Evolutionary conservation across 1,284 basidiomycete species (phyloP).

Genomic region (Caloboletus inedulis): DNA sequence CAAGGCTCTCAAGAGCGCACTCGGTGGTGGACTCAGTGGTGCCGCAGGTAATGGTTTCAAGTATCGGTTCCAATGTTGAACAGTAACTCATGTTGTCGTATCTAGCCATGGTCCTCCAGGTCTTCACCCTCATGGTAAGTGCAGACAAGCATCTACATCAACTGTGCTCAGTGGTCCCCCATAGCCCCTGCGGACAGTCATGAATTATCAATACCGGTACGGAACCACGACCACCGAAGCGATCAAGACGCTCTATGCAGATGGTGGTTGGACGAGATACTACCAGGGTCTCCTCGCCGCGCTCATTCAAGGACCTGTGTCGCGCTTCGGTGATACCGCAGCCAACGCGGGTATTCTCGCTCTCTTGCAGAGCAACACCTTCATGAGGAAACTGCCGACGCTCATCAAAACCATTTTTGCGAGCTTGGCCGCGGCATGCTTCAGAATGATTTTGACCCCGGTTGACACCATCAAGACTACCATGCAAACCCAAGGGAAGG

Average conservation of each 20-base stretch:
- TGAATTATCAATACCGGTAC: constrained; percentile 90
- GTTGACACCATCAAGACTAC: constrained; percentile 92
- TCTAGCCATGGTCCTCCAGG: constrained; percentile 84
- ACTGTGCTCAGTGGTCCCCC: constrained; percentile 6
- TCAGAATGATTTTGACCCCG: constrained; percentile 83
- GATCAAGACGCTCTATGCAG: constrained; percentile 62
- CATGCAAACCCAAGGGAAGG: constrained; percentile 80
- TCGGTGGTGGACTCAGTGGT: constrained; percentile 83
- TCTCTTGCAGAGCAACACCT: constrained; percentile 65
- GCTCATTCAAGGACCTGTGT: constrained; percentile 72
- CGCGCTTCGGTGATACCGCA: constrained; percentile 88
- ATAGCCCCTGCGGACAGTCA: constrained; percentile 76
- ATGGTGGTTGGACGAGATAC: constrained; percentile 78
- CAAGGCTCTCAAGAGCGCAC: constrained; percentile 71
- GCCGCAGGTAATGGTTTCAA: constrained; percentile 56
- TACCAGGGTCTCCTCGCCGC: constrained; percentile 83
- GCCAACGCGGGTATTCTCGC: constrained; percentile 81
- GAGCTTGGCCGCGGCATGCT: constrained; percentile 66
- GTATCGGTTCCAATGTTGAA: not conserved
- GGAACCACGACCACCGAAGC: constrained; percentile 72
- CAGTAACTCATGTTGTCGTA: not conserved
- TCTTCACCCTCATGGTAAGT: constrained; percentile 75
- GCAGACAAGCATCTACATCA: constrained; percentile 5
- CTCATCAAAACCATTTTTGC: constrained; percentile 71
- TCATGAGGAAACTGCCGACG: constrained; percentile 59